phyloP scores from a whole-genome alignment of 495 filamentous ascomycete genomes.

The Lindgomyces ingoldianus region DNA sequence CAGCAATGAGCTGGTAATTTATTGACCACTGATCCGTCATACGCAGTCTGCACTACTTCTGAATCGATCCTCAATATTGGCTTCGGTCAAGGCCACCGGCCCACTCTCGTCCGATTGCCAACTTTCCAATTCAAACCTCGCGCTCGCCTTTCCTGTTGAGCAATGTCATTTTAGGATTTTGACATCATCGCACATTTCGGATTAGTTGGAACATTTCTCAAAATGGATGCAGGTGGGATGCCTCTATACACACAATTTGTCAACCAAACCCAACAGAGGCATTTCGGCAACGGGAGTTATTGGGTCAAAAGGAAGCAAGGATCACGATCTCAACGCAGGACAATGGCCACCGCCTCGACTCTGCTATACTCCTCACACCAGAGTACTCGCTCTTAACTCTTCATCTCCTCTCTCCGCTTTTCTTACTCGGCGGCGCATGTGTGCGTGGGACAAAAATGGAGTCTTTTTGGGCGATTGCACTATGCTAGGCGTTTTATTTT shows the following conservation, averaged over 20 bases:
- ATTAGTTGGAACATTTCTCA: background rate
- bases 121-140: background rate
- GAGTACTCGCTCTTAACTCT: background rate
- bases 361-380: background rate
- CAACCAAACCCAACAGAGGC: background rate
- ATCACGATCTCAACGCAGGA: background rate
- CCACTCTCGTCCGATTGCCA: background rate
- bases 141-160: background rate
- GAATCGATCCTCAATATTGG: background rate
- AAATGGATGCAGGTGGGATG: background rate
- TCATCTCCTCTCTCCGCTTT: background rate
- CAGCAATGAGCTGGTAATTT: conserved; percentile 32
- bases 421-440: conserved; percentile 20
- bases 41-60: background rate
- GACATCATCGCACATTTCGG: background rate
- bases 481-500: conserved; percentile 29
- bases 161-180: background rate
- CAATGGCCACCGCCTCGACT: background rate
- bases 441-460: conserved; percentile 33
- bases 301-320: background rate
- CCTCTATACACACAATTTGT: background rate
- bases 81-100: background rate
- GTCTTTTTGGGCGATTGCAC: conserved; percentile 27
- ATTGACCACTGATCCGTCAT: background rate
- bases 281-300: background rate